Percentiles rank a stretch among this genome's conserved stretches.
These are phyloP conservation scores for Trichosporon inkin DNA, from an alignment of 1,284 basidiomycete species.

Conservation along the genomic window DNA sequence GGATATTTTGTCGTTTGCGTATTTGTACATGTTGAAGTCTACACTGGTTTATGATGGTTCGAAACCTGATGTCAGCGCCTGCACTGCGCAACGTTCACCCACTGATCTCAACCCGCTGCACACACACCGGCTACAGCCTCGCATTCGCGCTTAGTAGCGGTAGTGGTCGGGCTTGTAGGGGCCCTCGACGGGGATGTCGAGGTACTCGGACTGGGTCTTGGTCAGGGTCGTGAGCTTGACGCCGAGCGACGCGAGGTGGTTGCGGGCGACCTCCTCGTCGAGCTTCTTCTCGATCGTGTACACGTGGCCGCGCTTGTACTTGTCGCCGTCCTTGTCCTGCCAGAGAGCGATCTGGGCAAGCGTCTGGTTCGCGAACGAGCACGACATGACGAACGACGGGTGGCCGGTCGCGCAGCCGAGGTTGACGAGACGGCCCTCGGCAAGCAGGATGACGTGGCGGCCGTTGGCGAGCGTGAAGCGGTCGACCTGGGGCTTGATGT, in stretches of 20 bases:
- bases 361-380: slow-evolving; percentile 98
- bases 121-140: neutral
- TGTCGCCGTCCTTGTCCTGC: slow-evolving; percentile 62
- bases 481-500: slow-evolving; percentile 99
- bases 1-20: slow-evolving; percentile 7
- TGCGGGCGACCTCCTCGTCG: slow-evolving; percentile 97
- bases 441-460: slow-evolving; percentile 94
- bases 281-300: slow-evolving; percentile 95
- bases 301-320: slow-evolving; percentile 80
- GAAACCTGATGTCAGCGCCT: neutral
- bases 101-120: neutral
- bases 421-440: slow-evolving; percentile 98
- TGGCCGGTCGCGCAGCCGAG: slow-evolving; percentile 88
- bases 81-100: neutral
- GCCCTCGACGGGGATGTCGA: slow-evolving; percentile 82
- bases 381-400: slow-evolving; percentile 94
- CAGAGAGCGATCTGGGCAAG: slow-evolving; percentile 98
- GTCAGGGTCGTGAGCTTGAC: slow-evolving; percentile 88
- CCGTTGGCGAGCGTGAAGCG: slow-evolving; percentile 88
- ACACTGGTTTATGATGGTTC: neutral
- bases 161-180: slow-evolving; percentile 90
- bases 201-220: slow-evolving; percentile 77
- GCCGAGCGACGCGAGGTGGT: slow-evolving; percentile 84
- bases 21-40: slow-evolving; percentile 7
- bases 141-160: slow-evolving; percentile 4